Evolutionary conservation across 257 asterid genomes (phyloP).

Genomic region (Penstemon barbatus): DNA sequence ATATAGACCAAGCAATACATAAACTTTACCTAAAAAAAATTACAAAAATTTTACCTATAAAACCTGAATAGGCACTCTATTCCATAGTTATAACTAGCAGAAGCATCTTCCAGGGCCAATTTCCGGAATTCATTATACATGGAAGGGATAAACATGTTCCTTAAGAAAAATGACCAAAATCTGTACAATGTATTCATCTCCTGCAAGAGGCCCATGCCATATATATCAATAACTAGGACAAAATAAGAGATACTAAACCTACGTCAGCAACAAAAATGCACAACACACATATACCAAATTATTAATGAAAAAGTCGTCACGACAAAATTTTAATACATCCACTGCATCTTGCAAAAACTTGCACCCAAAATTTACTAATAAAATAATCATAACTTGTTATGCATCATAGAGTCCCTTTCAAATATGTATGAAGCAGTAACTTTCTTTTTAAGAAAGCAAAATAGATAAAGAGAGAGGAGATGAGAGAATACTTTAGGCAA

Average conservation of each 20-base stretch:
- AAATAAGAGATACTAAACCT: constrained; percentile 6
- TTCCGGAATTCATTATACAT: constrained; percentile 83
- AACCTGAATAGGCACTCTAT: constrained; percentile 89
- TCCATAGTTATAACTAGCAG: constrained; percentile 80
- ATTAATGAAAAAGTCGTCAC: too few relatives aligned
- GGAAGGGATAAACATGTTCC: constrained; percentile 68
- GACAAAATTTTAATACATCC: too few relatives aligned
- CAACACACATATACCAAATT: too few relatives aligned
- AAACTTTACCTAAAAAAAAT: too few relatives aligned
- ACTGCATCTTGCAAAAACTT: too few relatives aligned
- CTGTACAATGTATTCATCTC: constrained; percentile 91
- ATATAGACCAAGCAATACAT: background rate
- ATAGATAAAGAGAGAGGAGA: too few relatives aligned
- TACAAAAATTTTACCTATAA: constrained; percentile 56
- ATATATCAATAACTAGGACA: constrained; percentile 25
- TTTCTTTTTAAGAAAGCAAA: too few relatives aligned
- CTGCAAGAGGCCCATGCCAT: constrained; percentile 47
- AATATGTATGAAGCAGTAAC: too few relatives aligned
- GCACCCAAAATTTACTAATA: too few relatives aligned
- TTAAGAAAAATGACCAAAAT: constrained; percentile 86
- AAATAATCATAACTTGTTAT: too few relatives aligned
- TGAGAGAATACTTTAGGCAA: too few relatives aligned
- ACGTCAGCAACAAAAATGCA: background rate
- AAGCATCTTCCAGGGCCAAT: constrained; percentile 88
- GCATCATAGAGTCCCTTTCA: too few relatives aligned